Base-by-base conservation (phyloP, 768 basidiomycete genomes). In the Lentinula aciculospora region DNA sequence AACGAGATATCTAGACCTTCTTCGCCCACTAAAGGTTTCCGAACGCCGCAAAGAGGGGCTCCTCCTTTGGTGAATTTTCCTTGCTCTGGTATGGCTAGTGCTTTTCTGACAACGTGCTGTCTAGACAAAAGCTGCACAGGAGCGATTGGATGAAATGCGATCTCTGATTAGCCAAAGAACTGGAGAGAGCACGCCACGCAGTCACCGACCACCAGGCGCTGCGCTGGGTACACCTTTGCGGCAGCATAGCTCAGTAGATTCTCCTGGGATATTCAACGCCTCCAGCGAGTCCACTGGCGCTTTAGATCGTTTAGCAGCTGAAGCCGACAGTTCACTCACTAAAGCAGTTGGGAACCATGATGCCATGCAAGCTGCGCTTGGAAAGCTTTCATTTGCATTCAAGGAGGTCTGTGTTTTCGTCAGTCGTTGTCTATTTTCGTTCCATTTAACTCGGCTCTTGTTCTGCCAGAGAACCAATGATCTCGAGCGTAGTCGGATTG, bases 141-240 rank as follows among this genome's bases (percentile, higher is more conserved):
- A 85, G 34, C 83, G 92, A 23, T 78, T 92, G 76, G 84, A 90
- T 63, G 92, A 94, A 68, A 90, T 94, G 90, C 81, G 85, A 39
- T 81, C 81, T 61, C 74, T 91, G 57, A 91, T 94, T 58, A 72
- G 75, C 36, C 80, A 76, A 60, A 76, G 90, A 62, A 76, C 82
- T 64, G 75, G 71, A 17, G 86, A 85, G 34, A 69, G 69, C 5
- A 75, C 80, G 8, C 78, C 81, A 58, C 77, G 78, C 25, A 71
- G 69, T 56, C 32, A 53, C 36, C 78, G 81, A 50, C 71, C 80
- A 9, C 74, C 77, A 37, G 79, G 66, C 62, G 68, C 64, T 39
- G 64, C 70, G 13, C 67, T 73, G 46, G 72, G 55, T 47, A 74
- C 58, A 69, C 72, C 53, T 68, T 68, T 45, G 61, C 67, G 36